A percentile compares a stretch with the other conserved stretches of the same genome.
Conservation (phyloP, 352 stramenopile genomes). For the Pseudoperonospora humuli region DNA sequence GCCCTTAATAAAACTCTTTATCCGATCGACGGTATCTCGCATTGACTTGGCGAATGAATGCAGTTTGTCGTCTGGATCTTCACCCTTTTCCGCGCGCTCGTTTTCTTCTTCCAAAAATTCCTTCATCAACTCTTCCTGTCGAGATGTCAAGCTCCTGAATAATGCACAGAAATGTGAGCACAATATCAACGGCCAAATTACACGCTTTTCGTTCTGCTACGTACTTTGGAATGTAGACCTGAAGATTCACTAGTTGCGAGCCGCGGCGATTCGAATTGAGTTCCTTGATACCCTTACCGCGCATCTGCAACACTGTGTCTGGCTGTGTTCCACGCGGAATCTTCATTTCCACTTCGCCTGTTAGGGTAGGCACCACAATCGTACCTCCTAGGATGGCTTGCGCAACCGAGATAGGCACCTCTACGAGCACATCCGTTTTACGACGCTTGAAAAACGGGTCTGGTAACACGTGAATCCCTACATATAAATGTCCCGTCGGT, state of each 20-base stretch:
- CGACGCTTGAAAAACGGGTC: slow-evolving; percentile 95
- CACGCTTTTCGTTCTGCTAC: slow-evolving; percentile 12
- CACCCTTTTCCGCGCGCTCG: slow-evolving; percentile 51
- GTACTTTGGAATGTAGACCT: slow-evolving; percentile 93
- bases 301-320: slow-evolving; percentile 93
- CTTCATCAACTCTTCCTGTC: slow-evolving; percentile 93
- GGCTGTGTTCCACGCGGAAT: slow-evolving; percentile 92
- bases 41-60: slow-evolving; percentile 77
- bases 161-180: slow-evolving; percentile 2
- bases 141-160: slow-evolving; percentile 77
- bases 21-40: slow-evolving; percentile 75
- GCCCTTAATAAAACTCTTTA: slow-evolving; percentile 85
- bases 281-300: slow-evolving; percentile 94
- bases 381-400: slow-evolving; percentile 90
- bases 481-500: slow-evolving; percentile 89
- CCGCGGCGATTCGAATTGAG: slow-evolving; percentile 89
- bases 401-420: slow-evolving; percentile 90
- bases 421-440: slow-evolving; percentile 91
- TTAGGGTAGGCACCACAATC: slow-evolving; percentile 95
- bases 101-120: slow-evolving; percentile 91
- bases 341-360: slow-evolving; percentile 96
- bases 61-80: slow-evolving; percentile 68
- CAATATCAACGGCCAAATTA: neutral
- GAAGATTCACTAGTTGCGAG: slow-evolving; percentile 95
- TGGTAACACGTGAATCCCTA: slow-evolving; percentile 89